phyloP scores from a whole-genome alignment of 495 filamentous ascomycete genomes.

The Tuber calosporum region DNA sequence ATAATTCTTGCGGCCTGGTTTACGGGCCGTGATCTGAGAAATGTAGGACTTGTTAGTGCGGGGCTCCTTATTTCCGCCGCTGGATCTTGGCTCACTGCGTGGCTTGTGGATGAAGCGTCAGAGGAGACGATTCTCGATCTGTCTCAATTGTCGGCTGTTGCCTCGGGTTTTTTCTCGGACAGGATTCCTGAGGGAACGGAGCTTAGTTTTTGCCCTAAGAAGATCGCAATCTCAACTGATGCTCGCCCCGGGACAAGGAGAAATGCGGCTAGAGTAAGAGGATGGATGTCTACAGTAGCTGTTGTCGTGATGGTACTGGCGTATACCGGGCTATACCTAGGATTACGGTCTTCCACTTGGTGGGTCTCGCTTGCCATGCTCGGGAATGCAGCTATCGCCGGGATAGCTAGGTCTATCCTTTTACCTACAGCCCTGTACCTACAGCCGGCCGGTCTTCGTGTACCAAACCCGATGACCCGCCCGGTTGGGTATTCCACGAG shows the following conservation, averaged over 20 bases:
- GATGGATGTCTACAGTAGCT: background rate
- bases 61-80: slow-evolving; percentile 11
- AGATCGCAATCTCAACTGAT: slow-evolving; percentile 6
- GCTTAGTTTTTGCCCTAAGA: slow-evolving; percentile 6
- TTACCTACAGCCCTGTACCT: slow-evolving; percentile 8
- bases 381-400: slow-evolving; percentile 1
- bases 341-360: slow-evolving; percentile 20
- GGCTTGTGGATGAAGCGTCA: slow-evolving; percentile 14
- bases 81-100: slow-evolving; percentile 18
- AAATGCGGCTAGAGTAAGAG: background rate
- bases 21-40: background rate
- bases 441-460: background rate
- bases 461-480: slow-evolving; percentile 10
- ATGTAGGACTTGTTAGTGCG: slow-evolving; percentile 1
- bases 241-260: background rate
- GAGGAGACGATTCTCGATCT: slow-evolving; percentile 6
- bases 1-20: slow-evolving; percentile 12
- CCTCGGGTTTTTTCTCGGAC: slow-evolving; percentile 16
- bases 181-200: background rate
- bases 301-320: slow-evolving; percentile 18
- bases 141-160: background rate
- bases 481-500: background rate
- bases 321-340: slow-evolving; percentile 21
- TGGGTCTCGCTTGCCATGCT: slow-evolving; percentile 23
- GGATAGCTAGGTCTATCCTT: slow-evolving; percentile 9